Evolutionary conservation across 345 rosid genomes (phyloP), one percentile per base, ranked within the genome.

Genomic region (Aquilaria malaccensis): DNA sequence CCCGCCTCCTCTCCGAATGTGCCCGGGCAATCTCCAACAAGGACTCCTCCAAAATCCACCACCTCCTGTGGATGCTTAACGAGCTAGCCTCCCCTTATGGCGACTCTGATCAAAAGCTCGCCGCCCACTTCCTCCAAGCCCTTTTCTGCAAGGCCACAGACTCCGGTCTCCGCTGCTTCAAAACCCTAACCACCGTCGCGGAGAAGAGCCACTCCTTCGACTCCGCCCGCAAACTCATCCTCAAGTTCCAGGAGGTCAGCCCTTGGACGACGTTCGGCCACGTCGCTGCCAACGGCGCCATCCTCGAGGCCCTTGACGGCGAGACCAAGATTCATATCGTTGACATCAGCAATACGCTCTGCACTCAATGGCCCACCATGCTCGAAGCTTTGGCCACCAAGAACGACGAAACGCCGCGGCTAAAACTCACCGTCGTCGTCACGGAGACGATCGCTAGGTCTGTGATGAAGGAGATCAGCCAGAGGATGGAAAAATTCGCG

Each of bases 291-390:
- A 87, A 87, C 43, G 88, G 95, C 70, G 88, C 91, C 60, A 82
- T 87, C 22, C 58, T 87, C 61, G 95, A 87, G 63, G 85, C 91
- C 62, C 67, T 87, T 11, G 91, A 84, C 3, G 90, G 95, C 10
- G 5, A 79, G 49, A 61, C 65, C 54, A 82, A 81, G 61, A 84
- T 87, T 70, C 95, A 84, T 55, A 81, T 87, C 60, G 79, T 84
- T 29, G 95, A 87, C 56, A 81, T 84, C 22, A 84, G 95, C 79
- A 76, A 82, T 68, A 82, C 88, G n/a, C 83, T 87, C 67, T 87
- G 95, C 75, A 87, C 95, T 12, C 95, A 87, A 63, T 87, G 95
- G 95, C 95, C 95, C n/a, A 87, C 90, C 47, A 55, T 87, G 56
- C 70, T 87, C 2, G 95, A 87, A 72, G 72, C 90, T 59, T 66